A percentile compares a stretch with the other conserved stretches of the same genome.
phyloP scores from a whole-genome alignment of 495 filamentous ascomycete genomes.

The Hypoxylon crocopeplum region DNA sequence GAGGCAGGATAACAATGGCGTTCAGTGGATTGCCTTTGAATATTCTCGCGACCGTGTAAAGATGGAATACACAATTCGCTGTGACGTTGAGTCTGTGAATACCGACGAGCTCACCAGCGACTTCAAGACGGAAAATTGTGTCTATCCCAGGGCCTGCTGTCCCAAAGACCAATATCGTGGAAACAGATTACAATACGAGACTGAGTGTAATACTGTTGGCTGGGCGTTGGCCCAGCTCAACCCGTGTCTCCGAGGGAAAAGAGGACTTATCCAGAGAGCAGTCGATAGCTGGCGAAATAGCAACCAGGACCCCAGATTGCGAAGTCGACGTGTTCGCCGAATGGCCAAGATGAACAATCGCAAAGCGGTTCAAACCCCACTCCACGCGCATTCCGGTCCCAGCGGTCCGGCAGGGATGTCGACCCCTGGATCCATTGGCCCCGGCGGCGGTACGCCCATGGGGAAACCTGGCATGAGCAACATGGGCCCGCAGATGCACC shows the following conservation, averaged over 20 bases:
- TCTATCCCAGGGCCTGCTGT: conserved; percentile 95
- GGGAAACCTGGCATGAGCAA: conserved; percentile 64
- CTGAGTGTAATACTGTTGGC: conserved; percentile 96
- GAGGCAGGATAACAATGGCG: conserved; percentile 92
- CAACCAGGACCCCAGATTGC: conserved; percentile 90
- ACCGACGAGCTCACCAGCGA: conserved; percentile 82
- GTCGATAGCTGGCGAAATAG: conserved; percentile 99
- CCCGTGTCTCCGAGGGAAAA: conserved; percentile 86
- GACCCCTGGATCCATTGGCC: conserved; percentile 50
- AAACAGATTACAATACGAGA: conserved; percentile 94
- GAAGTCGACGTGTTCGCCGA: conserved; percentile 87
- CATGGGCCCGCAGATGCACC: conserved; percentile 65
- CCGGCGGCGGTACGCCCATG: conserved; percentile 54
- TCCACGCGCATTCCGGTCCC: conserved; percentile 56
- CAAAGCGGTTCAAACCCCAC: conserved; percentile 63
- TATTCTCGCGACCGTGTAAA: conserved; percentile 97
- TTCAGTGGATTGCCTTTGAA: conserved; percentile 99
- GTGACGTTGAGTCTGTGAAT: conserved; percentile 95
- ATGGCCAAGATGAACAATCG: conserved; percentile 95
- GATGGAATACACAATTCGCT: conserved; percentile 99
- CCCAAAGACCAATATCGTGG: conserved; percentile 94
- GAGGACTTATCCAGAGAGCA: conserved; percentile 93
- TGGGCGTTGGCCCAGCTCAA: conserved; percentile 97
- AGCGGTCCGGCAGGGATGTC: conserved; percentile 62
- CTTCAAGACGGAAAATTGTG: conserved; percentile 98